Conservation (phyloP, 2,329 filamentous ascomycete species). For the Epichloe typhina region DNA sequence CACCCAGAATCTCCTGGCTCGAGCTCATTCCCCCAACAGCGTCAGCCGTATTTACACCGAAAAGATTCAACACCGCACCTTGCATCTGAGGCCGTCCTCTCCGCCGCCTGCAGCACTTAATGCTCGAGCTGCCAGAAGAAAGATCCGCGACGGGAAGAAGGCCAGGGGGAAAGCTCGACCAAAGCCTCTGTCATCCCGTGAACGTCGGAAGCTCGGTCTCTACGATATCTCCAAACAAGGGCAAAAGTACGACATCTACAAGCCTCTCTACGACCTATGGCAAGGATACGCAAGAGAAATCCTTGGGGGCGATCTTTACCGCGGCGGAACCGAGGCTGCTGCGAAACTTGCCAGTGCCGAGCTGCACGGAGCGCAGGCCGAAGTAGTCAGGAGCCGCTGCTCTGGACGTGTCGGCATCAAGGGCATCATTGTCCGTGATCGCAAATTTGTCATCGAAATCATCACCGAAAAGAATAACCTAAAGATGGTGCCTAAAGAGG, state of each 20-base stretch:
- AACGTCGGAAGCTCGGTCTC: conserved; percentile 60
- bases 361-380: conserved; percentile 73
- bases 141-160: conserved; percentile 32
- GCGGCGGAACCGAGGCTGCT: conserved; percentile 44
- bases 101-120: conserved; percentile 42
- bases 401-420: conserved; percentile 67
- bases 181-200: conserved; percentile 62
- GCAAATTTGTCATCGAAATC: conserved; percentile 74
- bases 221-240: conserved; percentile 60
- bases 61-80: conserved; percentile 69
- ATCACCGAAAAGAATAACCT: conserved; percentile 58
- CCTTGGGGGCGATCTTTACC: conserved; percentile 47
- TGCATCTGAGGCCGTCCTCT: conserved; percentile 65
- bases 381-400: conserved; percentile 73
- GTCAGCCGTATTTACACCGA: conserved; percentile 63
- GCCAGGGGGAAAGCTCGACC: conserved; percentile 37
- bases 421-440: conserved; percentile 83
- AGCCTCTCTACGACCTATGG: conserved; percentile 70
- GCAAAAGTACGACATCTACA: conserved; percentile 55
- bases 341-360: conserved; percentile 76
- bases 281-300: conserved; percentile 73
- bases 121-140: conserved; percentile 43
- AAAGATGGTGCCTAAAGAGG: conserved; percentile 80
- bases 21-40: conserved; percentile 65
- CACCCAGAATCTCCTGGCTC: conserved; percentile 54